A percentile compares a stretch with the other conserved stretches of the same genome.
These are phyloP conservation scores for Dactylis glomerata DNA, from an alignment of 176 grass and related monocot species.

Conservation along the genomic window DNA sequence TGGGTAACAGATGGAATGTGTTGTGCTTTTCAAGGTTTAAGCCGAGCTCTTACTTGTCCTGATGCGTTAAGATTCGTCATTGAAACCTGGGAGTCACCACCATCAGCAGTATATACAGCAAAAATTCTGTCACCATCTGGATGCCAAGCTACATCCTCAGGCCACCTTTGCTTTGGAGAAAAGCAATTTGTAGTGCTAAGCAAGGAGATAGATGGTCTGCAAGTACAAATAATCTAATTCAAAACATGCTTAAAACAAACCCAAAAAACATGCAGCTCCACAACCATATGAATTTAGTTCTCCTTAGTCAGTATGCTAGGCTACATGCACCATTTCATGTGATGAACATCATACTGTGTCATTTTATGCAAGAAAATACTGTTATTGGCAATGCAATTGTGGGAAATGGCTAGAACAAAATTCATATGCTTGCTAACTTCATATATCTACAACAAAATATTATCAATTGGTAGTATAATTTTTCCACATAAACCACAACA, in stretches of 20 bases:
- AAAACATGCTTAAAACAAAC: constrained; percentile 19
- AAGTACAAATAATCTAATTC: constrained; percentile 33
- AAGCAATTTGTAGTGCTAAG: constrained; percentile 79
- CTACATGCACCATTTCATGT: background rate
- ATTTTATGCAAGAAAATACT: background rate
- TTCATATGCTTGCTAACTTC: background rate
- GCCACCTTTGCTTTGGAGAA: constrained; percentile 95
- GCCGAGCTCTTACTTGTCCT: constrained; percentile 70
- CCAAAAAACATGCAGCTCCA: background rate
- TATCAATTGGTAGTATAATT: background rate
- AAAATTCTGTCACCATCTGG: constrained; percentile 80
- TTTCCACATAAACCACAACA: background rate
- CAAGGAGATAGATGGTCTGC: constrained; percentile 58
- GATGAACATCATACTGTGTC: background rate
- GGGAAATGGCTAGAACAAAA: background rate
- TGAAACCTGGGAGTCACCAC: constrained; percentile 80
- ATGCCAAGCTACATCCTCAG: constrained; percentile 95
- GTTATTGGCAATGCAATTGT: background rate
- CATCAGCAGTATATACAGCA: constrained; percentile 90
- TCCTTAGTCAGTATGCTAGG: background rate
- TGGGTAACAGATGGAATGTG: constrained; percentile 14
- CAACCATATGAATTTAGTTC: background rate
- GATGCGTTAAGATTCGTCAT: constrained; percentile 75
- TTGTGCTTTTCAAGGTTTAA: constrained; percentile 21
- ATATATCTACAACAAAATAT: background rate